phyloP scores from a whole-genome alignment of 2,329 filamentous ascomycete species.

The Colletotrichum lini region DNA sequence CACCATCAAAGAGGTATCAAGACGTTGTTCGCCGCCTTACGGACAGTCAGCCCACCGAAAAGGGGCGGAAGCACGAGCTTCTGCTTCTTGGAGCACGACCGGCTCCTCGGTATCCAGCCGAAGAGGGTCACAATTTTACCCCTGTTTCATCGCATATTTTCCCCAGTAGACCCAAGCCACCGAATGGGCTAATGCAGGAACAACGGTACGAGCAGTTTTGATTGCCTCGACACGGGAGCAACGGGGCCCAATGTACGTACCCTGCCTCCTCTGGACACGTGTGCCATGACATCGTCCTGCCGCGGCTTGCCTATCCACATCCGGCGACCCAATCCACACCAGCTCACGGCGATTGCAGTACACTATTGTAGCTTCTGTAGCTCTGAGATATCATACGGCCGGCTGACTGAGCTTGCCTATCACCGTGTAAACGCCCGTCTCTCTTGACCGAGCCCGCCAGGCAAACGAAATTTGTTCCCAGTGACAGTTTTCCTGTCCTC shows the following conservation, averaged over 20 bases:
- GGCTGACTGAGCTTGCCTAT: background rate
- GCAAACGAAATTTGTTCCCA: conserved; percentile 22
- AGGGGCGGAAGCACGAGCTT: conserved; percentile 34
- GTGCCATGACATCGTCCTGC: conserved; percentile 38
- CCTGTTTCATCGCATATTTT: conserved; percentile 42
- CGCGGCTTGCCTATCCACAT: conserved; percentile 2
- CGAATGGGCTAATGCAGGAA: conserved; percentile 42
- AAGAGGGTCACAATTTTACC: conserved; percentile 42
- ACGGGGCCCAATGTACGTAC: conserved; percentile 18
- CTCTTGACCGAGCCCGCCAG: conserved; percentile 8
- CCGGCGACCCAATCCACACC: background rate
- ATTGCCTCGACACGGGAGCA: conserved; percentile 20
- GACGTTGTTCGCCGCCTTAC: background rate
- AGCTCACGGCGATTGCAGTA: background rate
- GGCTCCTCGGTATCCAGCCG: conserved; percentile 41
- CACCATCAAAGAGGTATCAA: background rate
- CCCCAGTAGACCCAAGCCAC: conserved; percentile 38
- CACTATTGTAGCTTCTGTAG: background rate
- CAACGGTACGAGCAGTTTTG: conserved; percentile 38
- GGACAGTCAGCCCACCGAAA: background rate
- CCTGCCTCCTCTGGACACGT: conserved; percentile 27
- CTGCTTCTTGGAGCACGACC: conserved; percentile 26
- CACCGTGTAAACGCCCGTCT: background rate
- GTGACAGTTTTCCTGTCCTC: conserved; percentile 1
- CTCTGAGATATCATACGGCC: too few relatives aligned